These are phyloP conservation scores for Penicillium sp. DNA, from an alignment of 2,329 filamentous ascomycete genomes.

Conservation along the genomic window DNA sequence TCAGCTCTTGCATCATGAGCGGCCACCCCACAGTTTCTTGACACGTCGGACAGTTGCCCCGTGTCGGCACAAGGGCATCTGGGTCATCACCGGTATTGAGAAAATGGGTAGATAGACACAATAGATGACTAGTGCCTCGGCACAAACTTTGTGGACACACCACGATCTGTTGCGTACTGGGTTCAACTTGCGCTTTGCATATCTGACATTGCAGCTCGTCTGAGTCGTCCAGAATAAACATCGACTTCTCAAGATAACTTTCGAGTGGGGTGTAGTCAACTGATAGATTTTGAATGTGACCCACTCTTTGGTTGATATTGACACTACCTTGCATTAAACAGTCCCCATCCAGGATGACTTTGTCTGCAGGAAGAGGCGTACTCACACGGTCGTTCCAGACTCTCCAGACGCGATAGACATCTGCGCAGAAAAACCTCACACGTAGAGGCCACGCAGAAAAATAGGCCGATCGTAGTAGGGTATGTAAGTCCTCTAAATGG, in stretches of 20 bases:
- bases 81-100: slow-evolving; percentile 42
- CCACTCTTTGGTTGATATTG: slow-evolving; percentile 28
- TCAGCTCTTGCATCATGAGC: slow-evolving; percentile 80
- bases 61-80: slow-evolving; percentile 61
- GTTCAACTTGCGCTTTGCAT: slow-evolving; percentile 45
- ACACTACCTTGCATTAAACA: slow-evolving; percentile 9
- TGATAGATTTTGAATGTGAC: slow-evolving; percentile 49
- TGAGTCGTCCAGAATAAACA: slow-evolving; percentile 41
- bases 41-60: slow-evolving; percentile 73
- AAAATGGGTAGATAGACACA: slow-evolving; percentile 56
- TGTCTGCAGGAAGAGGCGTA: slow-evolving; percentile 52
- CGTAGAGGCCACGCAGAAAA: slow-evolving; percentile 82
- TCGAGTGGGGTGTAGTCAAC: slow-evolving; percentile 54
- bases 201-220: slow-evolving; percentile 47
- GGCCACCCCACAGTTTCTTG: slow-evolving; percentile 65
- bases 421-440: slow-evolving; percentile 73
- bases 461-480: slow-evolving; percentile 74
- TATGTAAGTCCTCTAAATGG: slow-evolving; percentile 75
- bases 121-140: slow-evolving; percentile 52
- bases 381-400: slow-evolving; percentile 54
- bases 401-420: slow-evolving; percentile 70
- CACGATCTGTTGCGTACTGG: slow-evolving; percentile 44
- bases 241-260: slow-evolving; percentile 54
- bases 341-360: slow-evolving; percentile 55
- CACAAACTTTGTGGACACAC: slow-evolving; percentile 55